Evolutionary conservation across 2,329 filamentous ascomycete species (phyloP).

Genomic region (Orbilia oligospora): DNA sequence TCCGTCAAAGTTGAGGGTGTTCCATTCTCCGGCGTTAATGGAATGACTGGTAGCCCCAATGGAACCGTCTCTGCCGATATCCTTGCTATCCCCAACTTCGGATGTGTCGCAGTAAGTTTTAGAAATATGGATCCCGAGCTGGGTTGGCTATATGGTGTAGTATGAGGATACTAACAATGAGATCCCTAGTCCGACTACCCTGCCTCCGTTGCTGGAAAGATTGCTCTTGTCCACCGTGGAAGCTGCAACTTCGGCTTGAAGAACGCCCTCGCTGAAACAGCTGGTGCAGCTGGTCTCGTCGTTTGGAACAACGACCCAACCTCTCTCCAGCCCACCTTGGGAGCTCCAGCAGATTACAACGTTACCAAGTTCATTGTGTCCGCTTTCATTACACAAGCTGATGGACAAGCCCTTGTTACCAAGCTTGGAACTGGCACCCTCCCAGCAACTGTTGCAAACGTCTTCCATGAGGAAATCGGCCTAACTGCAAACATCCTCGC

Average conservation of each 20-base stretch:
- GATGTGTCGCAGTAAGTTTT: slow-evolving; percentile 69
- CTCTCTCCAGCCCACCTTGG: slow-evolving; percentile 62
- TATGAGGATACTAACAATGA: slow-evolving; percentile 1
- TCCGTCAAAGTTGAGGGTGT: slow-evolving; percentile 32
- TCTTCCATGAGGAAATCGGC: slow-evolving; percentile 69
- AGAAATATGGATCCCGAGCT: not conserved
- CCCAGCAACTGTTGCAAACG: slow-evolving; percentile 67
- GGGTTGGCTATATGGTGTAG: not conserved
- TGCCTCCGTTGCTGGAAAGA: slow-evolving; percentile 70
- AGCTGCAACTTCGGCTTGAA: slow-evolving; percentile 74
- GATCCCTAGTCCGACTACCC: slow-evolving; percentile 70
- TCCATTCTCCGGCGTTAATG: slow-evolving; percentile 21
- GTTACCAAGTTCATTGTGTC: slow-evolving; percentile 64
- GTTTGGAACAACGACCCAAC: slow-evolving; percentile 59
- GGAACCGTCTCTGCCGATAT: slow-evolving; percentile 68
- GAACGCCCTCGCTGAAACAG: slow-evolving; percentile 71
- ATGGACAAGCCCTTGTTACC: slow-evolving; percentile 59
- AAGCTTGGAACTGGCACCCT: slow-evolving; percentile 60
- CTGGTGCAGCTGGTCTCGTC: slow-evolving; percentile 71
- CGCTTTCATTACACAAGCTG: slow-evolving; percentile 58
- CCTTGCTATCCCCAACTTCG: slow-evolving; percentile 71
- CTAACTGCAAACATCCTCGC: slow-evolving; percentile 74
- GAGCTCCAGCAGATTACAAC: slow-evolving; percentile 67
- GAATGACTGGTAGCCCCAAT: slow-evolving; percentile 71
- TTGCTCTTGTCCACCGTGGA: slow-evolving; percentile 75